Conservation (phyloP, 805 yeast species). For the Wickerhamomyces chambardii region DNA sequence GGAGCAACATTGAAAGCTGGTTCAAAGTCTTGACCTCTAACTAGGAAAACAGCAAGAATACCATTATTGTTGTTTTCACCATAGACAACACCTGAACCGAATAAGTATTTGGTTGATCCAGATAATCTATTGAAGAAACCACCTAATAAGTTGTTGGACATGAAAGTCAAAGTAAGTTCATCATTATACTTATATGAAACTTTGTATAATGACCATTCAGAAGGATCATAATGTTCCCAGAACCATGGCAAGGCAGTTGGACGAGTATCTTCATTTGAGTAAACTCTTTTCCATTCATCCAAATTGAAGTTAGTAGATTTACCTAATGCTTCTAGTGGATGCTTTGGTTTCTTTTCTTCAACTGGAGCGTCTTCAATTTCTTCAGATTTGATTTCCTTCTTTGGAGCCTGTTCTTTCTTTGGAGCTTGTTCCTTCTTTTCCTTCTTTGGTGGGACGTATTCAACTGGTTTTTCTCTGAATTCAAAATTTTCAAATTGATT, state of each 20-base stretch:
- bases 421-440: slow-evolving; percentile 37
- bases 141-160: slow-evolving; percentile 97
- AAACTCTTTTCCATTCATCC: slow-evolving; percentile 94
- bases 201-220: slow-evolving; percentile 92
- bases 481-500: slow-evolving; percentile 40
- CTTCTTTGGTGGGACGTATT: slow-evolving; percentile 70
- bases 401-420: slow-evolving; percentile 42
- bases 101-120: slow-evolving; percentile 89
- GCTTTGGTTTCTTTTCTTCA: slow-evolving; percentile 73
- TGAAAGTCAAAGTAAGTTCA: slow-evolving; percentile 92
- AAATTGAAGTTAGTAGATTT: slow-evolving; percentile 54
- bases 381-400: slow-evolving; percentile 28
- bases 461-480: slow-evolving; percentile 58
- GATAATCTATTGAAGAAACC: slow-evolving; percentile 95
- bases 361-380: slow-evolving; percentile 32
- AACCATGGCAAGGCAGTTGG: slow-evolving; percentile 92
- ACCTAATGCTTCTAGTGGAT: slow-evolving; percentile 84
- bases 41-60: slow-evolving; percentile 88
- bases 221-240: slow-evolving; percentile 91
- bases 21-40: slow-evolving; percentile 85
- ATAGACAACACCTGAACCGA: slow-evolving; percentile 89
- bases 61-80: slow-evolving; percentile 99
- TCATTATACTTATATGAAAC: slow-evolving; percentile 97
- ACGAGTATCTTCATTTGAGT: slow-evolving; percentile 97
- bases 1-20: slow-evolving; percentile 99